Base-by-base conservation (phyloP, 208 protist species). In the Leptomonas pyrrhocoris region DNA sequence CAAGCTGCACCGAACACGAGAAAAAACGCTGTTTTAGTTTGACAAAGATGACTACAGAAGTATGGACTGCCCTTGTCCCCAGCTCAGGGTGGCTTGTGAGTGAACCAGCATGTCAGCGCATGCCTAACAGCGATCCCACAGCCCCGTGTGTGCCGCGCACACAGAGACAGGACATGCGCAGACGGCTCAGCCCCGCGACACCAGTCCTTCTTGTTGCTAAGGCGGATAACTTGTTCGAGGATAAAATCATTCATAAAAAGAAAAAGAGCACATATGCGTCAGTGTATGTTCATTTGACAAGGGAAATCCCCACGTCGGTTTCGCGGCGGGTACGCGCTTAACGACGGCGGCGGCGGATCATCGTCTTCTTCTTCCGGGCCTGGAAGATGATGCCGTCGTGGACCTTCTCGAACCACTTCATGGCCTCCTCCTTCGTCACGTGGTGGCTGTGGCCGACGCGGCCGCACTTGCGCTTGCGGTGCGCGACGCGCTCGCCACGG, bases 331-430 rank as follows among this genome's bases (percentile, higher is more conserved):
- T 23, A 43, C 9, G 12, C 13, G 21, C 95, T 89, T 99, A 99
- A 77, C 99, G 97, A 70, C 93, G 98, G 84, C 99, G 99, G 95
- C 99, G 99, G 74, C 99, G 82, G 68, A 96, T 84, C 45, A 99
- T 96, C 74, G 98, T 98, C 75, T 98, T 98, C 74, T 99, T 98
- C 73, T 89, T 98, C 83, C 89, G 95, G 42, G 77, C 87, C 73
- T 92, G 86, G 80, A 98, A 88, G 79, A 98, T 92, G 84, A 98
- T 94, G 83, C 98, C 98, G 67, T 99, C 96, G 87, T 98, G 99
- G 73, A 98, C 98, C 72, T 98, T 89, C 84, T 99, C 90, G 95
- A 99, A 99, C 99, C 99, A 99, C 74, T 99, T 95, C 86, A 98
- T 98, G 66, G 99, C 89, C 75, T 99, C 98, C 49, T 98, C 93